Base-by-base conservation (phyloP, 1,139 yeast species). In the Debaryomyces psychrophilus region DNA sequence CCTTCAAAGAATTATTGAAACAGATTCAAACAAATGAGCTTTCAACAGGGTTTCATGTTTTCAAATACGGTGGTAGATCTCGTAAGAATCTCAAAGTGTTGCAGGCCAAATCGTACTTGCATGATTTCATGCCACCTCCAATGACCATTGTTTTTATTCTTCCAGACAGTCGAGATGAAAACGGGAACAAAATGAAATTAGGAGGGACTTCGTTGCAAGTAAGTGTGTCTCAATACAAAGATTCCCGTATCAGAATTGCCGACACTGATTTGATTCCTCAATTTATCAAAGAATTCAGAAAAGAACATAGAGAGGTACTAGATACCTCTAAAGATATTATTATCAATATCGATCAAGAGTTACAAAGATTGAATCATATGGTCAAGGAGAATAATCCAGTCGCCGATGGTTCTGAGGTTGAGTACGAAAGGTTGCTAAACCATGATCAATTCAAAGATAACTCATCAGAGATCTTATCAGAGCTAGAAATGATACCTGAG, bases 91-190 rank as follows among this genome's bases (percentile, higher is more conserved):
- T 59, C 25, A 65, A 73, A 38, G 54, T 62, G 1, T 34, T 75
- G 2, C 69, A 70, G 22, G 62, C 73, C 1, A 68, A 65, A 48
- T 70, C 79, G 12, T 76, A 64, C 51, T 56, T 78, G 7, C 55
- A 72, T 46, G 76, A 74, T 35, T 73, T 75, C 47, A 77, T 78
- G 69, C 69, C 71, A 1, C 56, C 67, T n/a, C 82, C 83, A 4
- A 47, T 58, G 12, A 61, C 73, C 0, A 41, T 77, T 18, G 65
- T 69, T 5, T 54, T 77, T 15, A 50, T 76, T 22, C 48, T 65
- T 23, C 70, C 68, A 5, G 37, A 50, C 15, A 51, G 53, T 23
- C 55, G 52, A 4, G 45, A 41, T 20, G 41, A 44, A 5, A 41
- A 34, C 14, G 43, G 39, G 34, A 29, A 23, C 12, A 31, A 43